Percentiles rank a stretch among this genome's conserved stretches.
Conservation (phyloP, 257 asterid species). For the Striga asiatica region DNA sequence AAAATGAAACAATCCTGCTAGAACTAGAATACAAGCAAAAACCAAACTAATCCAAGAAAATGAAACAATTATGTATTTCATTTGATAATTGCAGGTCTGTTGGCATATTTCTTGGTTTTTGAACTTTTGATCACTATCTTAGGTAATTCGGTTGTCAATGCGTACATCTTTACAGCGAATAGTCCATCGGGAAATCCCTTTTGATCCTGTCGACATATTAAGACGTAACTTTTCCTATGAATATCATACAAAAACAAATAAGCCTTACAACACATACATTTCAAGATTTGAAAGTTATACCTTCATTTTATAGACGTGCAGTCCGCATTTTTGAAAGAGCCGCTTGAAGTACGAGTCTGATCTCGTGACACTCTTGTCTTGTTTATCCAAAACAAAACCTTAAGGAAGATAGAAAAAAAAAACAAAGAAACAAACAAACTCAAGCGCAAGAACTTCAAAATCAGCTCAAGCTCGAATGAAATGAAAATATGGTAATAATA, state of each 20-base stretch:
- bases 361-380: conserved; percentile 86
- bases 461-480: no score
- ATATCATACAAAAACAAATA: no score
- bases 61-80: conserved; percentile 11
- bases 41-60: not conserved
- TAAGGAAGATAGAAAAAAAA: not conserved
- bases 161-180: conserved; percentile 88
- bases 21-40: not conserved
- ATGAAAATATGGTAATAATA: no score
- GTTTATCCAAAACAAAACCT: conserved; percentile 90
- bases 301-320: conserved; percentile 62
- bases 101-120: conserved; percentile 35
- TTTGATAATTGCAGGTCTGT: conserved; percentile 62
- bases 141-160: conserved; percentile 61
- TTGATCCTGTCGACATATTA: conserved; percentile 72
- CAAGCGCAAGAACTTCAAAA: no score
- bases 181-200: conserved; percentile 65
- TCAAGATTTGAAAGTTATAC: conserved; percentile 19
- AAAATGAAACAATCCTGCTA: not conserved
- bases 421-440: no score
- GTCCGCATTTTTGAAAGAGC: conserved; percentile 70
- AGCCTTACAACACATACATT: not conserved
- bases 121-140: conserved; percentile 30
- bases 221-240: no score
- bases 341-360: conserved; percentile 81